These are phyloP conservation scores for Microsporum ferrugineum DNA, from an alignment of 2,329 filamentous ascomycete genomes.

Conservation along the genomic window DNA sequence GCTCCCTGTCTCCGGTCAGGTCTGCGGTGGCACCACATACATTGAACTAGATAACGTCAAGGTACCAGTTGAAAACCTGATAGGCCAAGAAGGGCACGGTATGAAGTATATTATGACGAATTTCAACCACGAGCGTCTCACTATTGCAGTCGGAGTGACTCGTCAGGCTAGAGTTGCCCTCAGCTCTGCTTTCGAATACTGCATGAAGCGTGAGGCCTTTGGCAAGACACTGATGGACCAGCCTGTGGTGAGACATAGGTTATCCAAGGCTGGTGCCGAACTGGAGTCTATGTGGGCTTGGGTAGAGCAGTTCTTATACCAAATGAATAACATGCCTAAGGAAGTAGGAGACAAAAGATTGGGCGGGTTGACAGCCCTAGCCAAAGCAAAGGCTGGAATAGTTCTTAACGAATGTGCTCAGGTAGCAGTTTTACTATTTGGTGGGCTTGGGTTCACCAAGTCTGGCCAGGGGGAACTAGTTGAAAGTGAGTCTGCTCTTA, in stretches of 20 bases:
- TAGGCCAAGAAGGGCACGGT: slow-evolving; percentile 57
- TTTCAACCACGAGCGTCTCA: slow-evolving; percentile 67
- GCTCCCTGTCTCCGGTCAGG: slow-evolving; percentile 55
- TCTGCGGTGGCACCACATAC: slow-evolving; percentile 58
- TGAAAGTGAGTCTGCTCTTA: slow-evolving; percentile 46
- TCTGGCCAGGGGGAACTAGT: slow-evolving; percentile 59
- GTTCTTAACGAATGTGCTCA: slow-evolving; percentile 61
- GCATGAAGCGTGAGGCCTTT: slow-evolving; percentile 55
- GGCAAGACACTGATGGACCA: slow-evolving; percentile 60
- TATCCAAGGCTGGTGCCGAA: slow-evolving; percentile 57
- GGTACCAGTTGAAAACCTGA: slow-evolving; percentile 58
- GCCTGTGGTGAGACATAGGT: slow-evolving; percentile 59
- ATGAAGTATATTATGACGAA: slow-evolving; percentile 69
- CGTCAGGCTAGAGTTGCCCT: slow-evolving; percentile 52
- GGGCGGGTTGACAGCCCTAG: slow-evolving; percentile 59
- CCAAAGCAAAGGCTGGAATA: slow-evolving; percentile 61
- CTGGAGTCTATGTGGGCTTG: slow-evolving; percentile 61
- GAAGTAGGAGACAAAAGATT: slow-evolving; percentile 42
- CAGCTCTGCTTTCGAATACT: slow-evolving; percentile 49
- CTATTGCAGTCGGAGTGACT: slow-evolving; percentile 53
- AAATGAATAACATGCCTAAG: slow-evolving; percentile 50
- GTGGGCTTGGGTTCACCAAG: slow-evolving; percentile 60
- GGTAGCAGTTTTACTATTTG: slow-evolving; percentile 58
- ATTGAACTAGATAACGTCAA: slow-evolving; percentile 66
- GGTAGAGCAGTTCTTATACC: slow-evolving; percentile 60